phyloP scores from a whole-genome alignment of 2,329 filamentous ascomycete genomes.

The Verticillium tricorpus region DNA sequence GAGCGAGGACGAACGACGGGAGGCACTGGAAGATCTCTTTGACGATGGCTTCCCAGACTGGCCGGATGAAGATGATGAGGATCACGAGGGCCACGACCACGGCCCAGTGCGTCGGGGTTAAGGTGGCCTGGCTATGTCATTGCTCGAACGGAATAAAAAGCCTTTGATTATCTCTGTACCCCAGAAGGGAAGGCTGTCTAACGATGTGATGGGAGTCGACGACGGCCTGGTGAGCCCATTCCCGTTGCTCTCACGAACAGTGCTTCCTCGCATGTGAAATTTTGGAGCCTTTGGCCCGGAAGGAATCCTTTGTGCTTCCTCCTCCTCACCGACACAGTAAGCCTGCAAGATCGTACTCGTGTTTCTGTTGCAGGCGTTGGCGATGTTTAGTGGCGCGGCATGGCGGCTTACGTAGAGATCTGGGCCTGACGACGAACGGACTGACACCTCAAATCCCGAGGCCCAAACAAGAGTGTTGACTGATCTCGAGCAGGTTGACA shows the following conservation, averaged over 20 bases:
- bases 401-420: not conserved
- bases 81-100: constrained; percentile 23
- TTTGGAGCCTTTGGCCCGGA: not conserved
- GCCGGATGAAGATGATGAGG: constrained; percentile 38
- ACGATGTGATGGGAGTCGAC: too few relatives aligned
- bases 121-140: too few relatives aligned
- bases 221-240: too few relatives aligned
- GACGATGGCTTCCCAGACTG: constrained; percentile 57
- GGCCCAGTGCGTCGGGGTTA: not conserved
- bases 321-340: not conserved
- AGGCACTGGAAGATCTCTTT: constrained; percentile 44
- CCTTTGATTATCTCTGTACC: too few relatives aligned
- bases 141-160: not conserved
- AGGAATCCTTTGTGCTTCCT: not conserved
- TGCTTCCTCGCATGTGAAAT: not conserved
- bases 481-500: not conserved
- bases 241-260: too few relatives aligned
- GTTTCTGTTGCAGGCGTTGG: not conserved
- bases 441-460: not conserved
- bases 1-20: constrained; percentile 32
- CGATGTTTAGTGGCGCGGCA: not conserved
- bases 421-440: not conserved
- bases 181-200: too few relatives aligned
- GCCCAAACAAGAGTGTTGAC: not conserved
- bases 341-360: not conserved